Conservation (phyloP, 2,329 filamentous ascomycete genomes). For the Ramichloridium luteum region DNA sequence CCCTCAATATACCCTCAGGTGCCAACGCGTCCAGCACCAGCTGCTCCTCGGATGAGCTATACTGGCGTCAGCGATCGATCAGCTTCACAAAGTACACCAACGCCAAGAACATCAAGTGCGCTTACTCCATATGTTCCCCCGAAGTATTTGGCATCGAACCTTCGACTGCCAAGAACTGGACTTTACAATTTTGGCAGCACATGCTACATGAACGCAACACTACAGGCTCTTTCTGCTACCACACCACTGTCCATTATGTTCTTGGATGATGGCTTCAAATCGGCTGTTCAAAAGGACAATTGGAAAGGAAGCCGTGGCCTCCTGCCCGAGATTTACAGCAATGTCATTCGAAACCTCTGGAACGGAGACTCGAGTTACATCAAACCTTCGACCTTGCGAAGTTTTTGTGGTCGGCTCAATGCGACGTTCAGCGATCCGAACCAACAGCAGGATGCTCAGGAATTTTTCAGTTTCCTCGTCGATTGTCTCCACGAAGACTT, state of each 20-base stretch:
- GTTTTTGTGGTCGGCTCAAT: constrained; percentile 53
- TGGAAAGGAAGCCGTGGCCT: constrained; percentile 56
- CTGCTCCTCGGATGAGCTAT: constrained; percentile 54
- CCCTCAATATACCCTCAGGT: constrained; percentile 41
- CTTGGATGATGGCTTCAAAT: constrained; percentile 48
- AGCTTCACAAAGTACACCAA: constrained; percentile 23
- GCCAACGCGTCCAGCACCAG: constrained; percentile 47
- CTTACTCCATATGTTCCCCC: constrained; percentile 35
- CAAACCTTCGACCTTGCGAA: constrained; percentile 36
- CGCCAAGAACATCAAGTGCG: constrained; percentile 25
- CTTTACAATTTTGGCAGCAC: constrained; percentile 69
- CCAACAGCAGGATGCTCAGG: constrained; percentile 80
- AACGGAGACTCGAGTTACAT: constrained; percentile 43
- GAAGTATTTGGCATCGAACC: constrained; percentile 31
- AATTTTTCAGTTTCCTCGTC: constrained; percentile 75
- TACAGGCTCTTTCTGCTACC: constrained; percentile 73
- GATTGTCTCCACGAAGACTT: constrained; percentile 78
- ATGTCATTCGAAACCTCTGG: constrained; percentile 48
- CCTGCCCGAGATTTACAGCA: constrained; percentile 49
- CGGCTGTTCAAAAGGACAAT: constrained; percentile 45
- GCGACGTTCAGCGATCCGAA: constrained; percentile 44
- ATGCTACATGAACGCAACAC: constrained; percentile 84
- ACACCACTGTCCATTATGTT: constrained; percentile 50
- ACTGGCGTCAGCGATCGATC: constrained; percentile 60
- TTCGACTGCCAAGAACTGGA: constrained; percentile 52